A percentile compares a stretch with the other conserved stretches of the same genome.
Conservation (phyloP, 2,329 filamentous ascomycete genomes). For the Fusarium secorum region DNA sequence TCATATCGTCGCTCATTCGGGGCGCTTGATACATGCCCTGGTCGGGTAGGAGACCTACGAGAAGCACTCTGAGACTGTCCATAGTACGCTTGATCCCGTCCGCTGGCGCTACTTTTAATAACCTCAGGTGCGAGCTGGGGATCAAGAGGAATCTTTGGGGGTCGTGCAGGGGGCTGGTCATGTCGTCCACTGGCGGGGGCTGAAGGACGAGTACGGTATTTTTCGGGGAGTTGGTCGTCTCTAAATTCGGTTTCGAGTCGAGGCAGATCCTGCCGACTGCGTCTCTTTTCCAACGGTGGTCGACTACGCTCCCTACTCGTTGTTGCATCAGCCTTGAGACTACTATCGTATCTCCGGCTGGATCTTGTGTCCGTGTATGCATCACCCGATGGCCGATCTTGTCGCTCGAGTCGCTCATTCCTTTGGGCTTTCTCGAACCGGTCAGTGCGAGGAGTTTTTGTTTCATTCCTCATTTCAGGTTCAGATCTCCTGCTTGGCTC, state of each 20-base stretch:
- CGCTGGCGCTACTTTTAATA: conserved; percentile 51
- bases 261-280: conserved; percentile 53
- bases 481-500: neutral
- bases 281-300: conserved; percentile 41
- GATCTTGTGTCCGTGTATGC: conserved; percentile 16
- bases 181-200: conserved; percentile 44
- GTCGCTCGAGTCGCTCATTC: conserved; percentile 16
- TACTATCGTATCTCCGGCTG: conserved; percentile 24
- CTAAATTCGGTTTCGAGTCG: conserved; percentile 54
- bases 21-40: conserved; percentile 42
- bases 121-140: conserved; percentile 53
- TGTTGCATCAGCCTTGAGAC: conserved; percentile 26
- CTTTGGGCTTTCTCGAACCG: conserved; percentile 16
- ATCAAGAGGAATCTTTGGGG: conserved; percentile 44
- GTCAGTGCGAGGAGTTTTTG: conserved; percentile 19
- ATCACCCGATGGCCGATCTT: conserved; percentile 15
- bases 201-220: conserved; percentile 49
- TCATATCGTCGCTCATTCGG: conserved; percentile 42
- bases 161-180: conserved; percentile 44
- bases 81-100: conserved; percentile 54
- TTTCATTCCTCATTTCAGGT: neutral
- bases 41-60: conserved; percentile 43
- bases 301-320: conserved; percentile 32
- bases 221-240: conserved; percentile 40
- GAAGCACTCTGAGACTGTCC: conserved; percentile 23